Conservation (phyloP, 116 monocot species). For the Iris pallida region DNA sequence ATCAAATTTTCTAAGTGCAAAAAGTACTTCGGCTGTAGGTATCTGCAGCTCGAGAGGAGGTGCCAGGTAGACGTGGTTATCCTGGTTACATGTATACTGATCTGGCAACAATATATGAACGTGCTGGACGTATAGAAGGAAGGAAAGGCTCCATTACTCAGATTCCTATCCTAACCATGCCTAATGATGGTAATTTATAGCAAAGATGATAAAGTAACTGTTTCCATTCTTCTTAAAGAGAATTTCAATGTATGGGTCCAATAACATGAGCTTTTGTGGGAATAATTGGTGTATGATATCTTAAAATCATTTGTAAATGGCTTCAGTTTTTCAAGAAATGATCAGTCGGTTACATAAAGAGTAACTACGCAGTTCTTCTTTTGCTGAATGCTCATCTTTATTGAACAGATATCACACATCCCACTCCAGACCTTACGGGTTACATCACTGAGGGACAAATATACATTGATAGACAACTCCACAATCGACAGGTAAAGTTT, state of each 20-base stretch:
- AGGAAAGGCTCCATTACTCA: constrained; percentile 98
- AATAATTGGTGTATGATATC: no score
- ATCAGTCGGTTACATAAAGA: no score
- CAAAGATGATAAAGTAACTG: background rate
- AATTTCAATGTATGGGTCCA: no score
- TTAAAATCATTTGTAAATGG: no score
- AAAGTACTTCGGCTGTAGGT: constrained; percentile 44
- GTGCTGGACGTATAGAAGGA: constrained; percentile 99
- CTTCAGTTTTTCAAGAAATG: no score
- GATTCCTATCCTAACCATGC: constrained; percentile 98
- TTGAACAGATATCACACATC: constrained; percentile 93
- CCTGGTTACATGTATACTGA: constrained; percentile 99
- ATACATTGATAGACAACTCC: constrained; percentile 94
- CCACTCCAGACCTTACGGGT: constrained; percentile 98
- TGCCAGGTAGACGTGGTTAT: constrained; percentile 99
- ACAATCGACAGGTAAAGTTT: constrained; percentile 83
- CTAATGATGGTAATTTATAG: constrained; percentile 80
- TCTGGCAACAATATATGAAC: constrained; percentile 98
- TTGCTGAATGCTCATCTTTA: background rate
- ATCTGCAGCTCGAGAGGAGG: constrained; percentile 97
- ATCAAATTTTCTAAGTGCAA: no score
- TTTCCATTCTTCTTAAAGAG: background rate
- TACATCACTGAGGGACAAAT: constrained; percentile 99
- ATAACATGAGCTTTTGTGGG: no score
- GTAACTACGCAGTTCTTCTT: background rate